Conservation (phyloP, 306 rosid genomes). For the Quercus rubra region DNA sequence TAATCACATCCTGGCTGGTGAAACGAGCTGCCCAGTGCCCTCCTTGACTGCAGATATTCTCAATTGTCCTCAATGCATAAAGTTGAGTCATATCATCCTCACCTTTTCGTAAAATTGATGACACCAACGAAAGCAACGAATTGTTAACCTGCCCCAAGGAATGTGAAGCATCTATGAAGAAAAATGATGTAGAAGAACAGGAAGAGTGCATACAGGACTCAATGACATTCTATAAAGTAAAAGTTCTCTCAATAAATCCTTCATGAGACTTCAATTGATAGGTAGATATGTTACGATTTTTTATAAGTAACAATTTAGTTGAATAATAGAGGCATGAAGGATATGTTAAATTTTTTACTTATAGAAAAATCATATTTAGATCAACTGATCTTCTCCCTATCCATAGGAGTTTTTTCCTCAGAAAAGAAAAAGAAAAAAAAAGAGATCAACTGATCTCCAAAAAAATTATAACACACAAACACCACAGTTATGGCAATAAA, state of each 20-base stretch:
- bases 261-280: background rate
- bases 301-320: background rate
- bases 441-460: constrained; percentile 16
- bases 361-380: constrained; percentile 1
- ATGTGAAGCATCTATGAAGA: constrained; percentile 9
- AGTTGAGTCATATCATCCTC: constrained; percentile 93
- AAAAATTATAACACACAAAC: constrained; percentile 6
- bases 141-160: constrained; percentile 65
- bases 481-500: constrained; percentile 18
- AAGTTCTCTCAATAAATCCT: background rate
- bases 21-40: constrained; percentile 87
- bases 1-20: constrained; percentile 74
- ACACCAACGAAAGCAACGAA: constrained; percentile 71
- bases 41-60: constrained; percentile 91
- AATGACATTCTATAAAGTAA: background rate
- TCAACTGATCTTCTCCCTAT: constrained; percentile 8
- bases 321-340: too few species aligned
- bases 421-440: too few species aligned
- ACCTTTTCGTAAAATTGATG: constrained; percentile 85
- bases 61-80: constrained; percentile 90
- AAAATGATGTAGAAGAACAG: constrained; percentile 7
- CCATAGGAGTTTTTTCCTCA: too few species aligned
- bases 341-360: too few species aligned
- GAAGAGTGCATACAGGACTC: background rate
- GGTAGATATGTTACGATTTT: constrained; percentile 3